phyloP scores from a whole-genome alignment of 1,284 basidiomycete genomes.

The Bjerkandera adusta region DNA sequence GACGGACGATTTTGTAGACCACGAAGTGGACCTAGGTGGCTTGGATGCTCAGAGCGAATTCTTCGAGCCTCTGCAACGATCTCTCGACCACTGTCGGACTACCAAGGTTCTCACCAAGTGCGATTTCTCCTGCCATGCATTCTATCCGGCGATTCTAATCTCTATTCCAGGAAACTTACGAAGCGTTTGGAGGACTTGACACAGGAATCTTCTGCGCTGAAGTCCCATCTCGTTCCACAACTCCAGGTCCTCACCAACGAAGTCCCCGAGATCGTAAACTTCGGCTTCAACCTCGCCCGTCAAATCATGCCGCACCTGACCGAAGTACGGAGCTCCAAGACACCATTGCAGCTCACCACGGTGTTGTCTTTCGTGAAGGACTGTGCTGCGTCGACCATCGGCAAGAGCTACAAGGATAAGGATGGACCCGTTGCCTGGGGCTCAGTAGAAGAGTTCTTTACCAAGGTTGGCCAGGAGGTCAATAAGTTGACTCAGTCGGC shows the following conservation, averaged over 20 bases:
- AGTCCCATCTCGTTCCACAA: slow-evolving; percentile 65
- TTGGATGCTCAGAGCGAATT: slow-evolving; percentile 72
- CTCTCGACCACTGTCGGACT: slow-evolving; percentile 79
- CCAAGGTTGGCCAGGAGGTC: slow-evolving; percentile 69
- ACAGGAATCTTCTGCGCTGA: slow-evolving; percentile 68
- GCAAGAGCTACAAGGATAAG: slow-evolving; percentile 57
- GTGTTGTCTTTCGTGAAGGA: slow-evolving; percentile 74
- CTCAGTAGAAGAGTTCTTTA: slow-evolving; percentile 67
- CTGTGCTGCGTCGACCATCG: slow-evolving; percentile 67
- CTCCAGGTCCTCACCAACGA: slow-evolving; percentile 70
- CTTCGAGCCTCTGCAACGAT: slow-evolving; percentile 76
- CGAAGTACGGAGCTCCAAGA: slow-evolving; percentile 74
- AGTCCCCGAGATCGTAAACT: slow-evolving; percentile 82
- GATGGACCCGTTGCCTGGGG: slow-evolving; percentile 74
- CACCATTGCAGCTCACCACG: slow-evolving; percentile 70
- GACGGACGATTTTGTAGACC: slow-evolving; percentile 45
- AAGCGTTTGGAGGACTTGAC: slow-evolving; percentile 82
- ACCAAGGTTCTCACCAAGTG: slow-evolving; percentile 82
- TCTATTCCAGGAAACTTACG: slow-evolving; percentile 72
- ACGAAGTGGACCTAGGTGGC: slow-evolving; percentile 69
- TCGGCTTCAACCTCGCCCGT: slow-evolving; percentile 88
- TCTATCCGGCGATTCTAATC: neutral
- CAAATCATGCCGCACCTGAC: slow-evolving; percentile 78
- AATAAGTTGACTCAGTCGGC: slow-evolving; percentile 67
- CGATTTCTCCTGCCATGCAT: slow-evolving; percentile 22